Conservation (phyloP, 495 filamentous ascomycete genomes). For the Xeromyces bisporus region DNA sequence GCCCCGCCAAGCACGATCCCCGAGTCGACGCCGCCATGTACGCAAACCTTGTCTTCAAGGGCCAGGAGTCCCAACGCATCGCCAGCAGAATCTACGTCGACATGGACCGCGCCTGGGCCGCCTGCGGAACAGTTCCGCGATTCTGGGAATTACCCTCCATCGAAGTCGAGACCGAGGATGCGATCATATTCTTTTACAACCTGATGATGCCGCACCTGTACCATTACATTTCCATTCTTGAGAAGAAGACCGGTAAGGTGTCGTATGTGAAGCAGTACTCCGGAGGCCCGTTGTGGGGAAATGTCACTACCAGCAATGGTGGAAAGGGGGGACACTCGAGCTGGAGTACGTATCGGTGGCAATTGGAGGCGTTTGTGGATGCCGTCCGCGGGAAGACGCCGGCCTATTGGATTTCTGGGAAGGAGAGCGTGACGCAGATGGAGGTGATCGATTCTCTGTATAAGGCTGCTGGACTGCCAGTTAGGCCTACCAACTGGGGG, state of each 20-base stretch:
- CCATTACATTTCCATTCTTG: conserved; percentile 20
- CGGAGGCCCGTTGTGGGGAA: conserved; percentile 7
- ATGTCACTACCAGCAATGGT: conserved; percentile 4
- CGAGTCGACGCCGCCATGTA: conserved; percentile 20
- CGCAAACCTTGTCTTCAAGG: conserved; percentile 11
- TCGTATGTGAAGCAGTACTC: conserved; percentile 27
- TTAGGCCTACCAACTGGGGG: conserved; percentile 1
- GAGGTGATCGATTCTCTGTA: conserved; percentile 36
- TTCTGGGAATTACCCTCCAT: conserved; percentile 18
- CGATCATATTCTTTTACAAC: conserved; percentile 19
- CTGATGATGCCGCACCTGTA: conserved; percentile 22
- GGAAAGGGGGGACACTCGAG: conserved; percentile 17
- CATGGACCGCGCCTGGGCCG: conserved; percentile 8
- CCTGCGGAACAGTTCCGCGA: conserved; percentile 9
- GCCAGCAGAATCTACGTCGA: conserved; percentile 13
- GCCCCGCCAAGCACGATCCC: conserved; percentile 7
- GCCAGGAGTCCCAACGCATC: conserved; percentile 4
- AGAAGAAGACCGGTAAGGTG: conserved; percentile 14
- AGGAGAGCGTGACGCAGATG: conserved; percentile 33
- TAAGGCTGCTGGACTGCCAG: conserved; percentile 19
- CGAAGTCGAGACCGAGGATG: conserved; percentile 19
- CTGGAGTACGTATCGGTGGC: conserved; percentile 35
- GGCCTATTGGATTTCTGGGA: conserved; percentile 27
- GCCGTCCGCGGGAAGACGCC: conserved; percentile 21
- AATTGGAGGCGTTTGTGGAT: conserved; percentile 40